Percentiles rank a stretch among this genome's conserved stretches.
Evolutionary conservation across 2,329 filamentous ascomycete species (phyloP).

Genomic region (Aspergillus tamarii): DNA sequence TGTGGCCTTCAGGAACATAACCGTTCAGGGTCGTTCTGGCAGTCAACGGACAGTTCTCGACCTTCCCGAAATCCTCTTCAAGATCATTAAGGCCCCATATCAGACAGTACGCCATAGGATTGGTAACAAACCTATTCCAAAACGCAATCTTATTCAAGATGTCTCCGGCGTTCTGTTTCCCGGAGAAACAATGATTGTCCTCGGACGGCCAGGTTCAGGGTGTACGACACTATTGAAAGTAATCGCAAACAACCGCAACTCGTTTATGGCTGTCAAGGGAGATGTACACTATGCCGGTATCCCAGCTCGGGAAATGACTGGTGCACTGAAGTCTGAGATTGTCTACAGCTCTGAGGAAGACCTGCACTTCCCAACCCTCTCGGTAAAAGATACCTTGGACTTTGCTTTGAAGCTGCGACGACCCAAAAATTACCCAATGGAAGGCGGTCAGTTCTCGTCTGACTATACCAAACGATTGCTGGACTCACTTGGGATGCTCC

Average conservation of each 20-base stretch:
- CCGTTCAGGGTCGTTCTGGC: background rate
- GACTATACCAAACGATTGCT: conserved; percentile 68
- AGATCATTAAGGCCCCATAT: background rate
- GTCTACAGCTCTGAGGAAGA: conserved; percentile 80
- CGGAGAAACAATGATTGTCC: conserved; percentile 24
- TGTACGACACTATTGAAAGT: conserved; percentile 88
- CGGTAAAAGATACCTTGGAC: conserved; percentile 71
- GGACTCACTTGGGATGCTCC: background rate
- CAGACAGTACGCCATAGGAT: background rate
- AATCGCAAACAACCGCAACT: conserved; percentile 67
- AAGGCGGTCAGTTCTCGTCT: conserved; percentile 64
- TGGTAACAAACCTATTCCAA: background rate
- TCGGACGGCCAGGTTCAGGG: conserved; percentile 46
- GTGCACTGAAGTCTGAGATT: conserved; percentile 53
- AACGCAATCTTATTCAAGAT: background rate
- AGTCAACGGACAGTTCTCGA: background rate
- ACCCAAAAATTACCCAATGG: conserved; percentile 62
- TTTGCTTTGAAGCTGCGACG: conserved; percentile 71
- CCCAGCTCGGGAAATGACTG: conserved; percentile 51
- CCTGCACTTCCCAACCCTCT: conserved; percentile 76
- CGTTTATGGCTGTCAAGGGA: conserved; percentile 63
- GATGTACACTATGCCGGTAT: conserved; percentile 58
- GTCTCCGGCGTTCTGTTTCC: background rate
- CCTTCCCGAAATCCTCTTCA: background rate
- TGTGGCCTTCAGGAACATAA: background rate